Conservation (phyloP, 2,329 filamentous ascomycete species). For the Davidsoniella eucalypti region DNA sequence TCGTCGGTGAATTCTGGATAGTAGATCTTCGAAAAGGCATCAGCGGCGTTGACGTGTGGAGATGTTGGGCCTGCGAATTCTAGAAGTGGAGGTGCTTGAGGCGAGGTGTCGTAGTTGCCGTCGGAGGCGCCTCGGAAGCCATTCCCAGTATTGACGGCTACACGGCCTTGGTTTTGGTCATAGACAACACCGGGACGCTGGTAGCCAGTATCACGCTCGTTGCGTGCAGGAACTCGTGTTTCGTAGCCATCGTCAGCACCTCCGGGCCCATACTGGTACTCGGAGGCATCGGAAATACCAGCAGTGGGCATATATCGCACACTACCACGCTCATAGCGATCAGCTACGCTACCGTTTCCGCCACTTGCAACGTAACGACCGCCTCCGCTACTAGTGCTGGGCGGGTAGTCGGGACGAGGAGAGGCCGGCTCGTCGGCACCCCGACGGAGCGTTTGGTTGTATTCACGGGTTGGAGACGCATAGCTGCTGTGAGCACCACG, state of each 20-base stretch:
- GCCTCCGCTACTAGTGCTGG: background rate
- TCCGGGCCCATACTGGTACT: background rate
- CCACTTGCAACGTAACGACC: background rate
- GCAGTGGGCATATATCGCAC: background rate
- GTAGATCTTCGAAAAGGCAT: too few species aligned
- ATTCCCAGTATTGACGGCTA: background rate
- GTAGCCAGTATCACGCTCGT: background rate
- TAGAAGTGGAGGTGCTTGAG: background rate
- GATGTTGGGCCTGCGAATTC: background rate
- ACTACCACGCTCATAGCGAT: background rate
- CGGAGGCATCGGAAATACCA: background rate
- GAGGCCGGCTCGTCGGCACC: background rate
- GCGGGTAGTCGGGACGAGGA: background rate
- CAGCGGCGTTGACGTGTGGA: background rate
- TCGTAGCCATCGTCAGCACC: background rate
- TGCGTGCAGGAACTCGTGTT: background rate
- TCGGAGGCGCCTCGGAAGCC: background rate
- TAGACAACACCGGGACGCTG: constrained; percentile 3
- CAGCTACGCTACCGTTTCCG: background rate
- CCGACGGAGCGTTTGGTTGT: background rate
- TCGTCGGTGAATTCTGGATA: too few species aligned
- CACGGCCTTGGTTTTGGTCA: background rate
- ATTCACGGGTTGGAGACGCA: constrained; percentile 3
- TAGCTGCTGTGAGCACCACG: background rate
- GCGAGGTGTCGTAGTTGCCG: background rate